Percentiles rank a stretch among this genome's conserved stretches.
Evolutionary conservation across 768 basidiomycete species (phyloP).

Genomic region (Rhodotorula graminis): DNA sequence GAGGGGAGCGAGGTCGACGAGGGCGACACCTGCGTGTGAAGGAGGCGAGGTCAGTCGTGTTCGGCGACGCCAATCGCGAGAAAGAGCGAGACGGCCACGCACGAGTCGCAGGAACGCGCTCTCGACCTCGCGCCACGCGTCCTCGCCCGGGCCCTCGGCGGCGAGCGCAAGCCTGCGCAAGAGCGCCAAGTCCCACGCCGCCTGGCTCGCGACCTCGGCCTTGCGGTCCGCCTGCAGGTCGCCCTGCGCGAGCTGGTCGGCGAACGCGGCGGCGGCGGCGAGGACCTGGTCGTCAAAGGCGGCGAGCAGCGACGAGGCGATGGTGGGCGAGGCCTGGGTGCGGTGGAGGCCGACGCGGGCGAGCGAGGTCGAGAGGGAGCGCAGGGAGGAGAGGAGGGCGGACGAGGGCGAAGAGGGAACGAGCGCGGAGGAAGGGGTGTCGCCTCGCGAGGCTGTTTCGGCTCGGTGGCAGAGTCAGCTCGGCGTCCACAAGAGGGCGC

Average conservation of each 20-base stretch:
- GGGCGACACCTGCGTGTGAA: not conserved
- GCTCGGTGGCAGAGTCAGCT: not conserved
- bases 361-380: slow-evolving; percentile 2
- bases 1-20: too few species aligned
- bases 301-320: slow-evolving; percentile 3
- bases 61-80: too few species aligned
- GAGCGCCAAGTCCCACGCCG: slow-evolving; percentile 17
- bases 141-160: not conserved
- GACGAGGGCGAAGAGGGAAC: not conserved
- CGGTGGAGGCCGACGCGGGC: not conserved
- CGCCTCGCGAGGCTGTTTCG: not conserved
- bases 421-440: too few species aligned
- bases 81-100: not conserved
- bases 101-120: not conserved
- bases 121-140: not conserved
- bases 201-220: slow-evolving; percentile 4
- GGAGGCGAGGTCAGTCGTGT: not conserved
- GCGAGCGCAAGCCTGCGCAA: slow-evolving; percentile 11
- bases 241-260: not conserved
- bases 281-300: not conserved
- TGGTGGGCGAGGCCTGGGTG: not conserved
- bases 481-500: too few species aligned
- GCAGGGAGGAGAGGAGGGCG: slow-evolving; percentile 1
- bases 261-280: slow-evolving; percentile 1
- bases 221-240: not conserved